Evolutionary conservation across 2,329 filamentous ascomycete genomes (phyloP), one percentile per base, ranked within the genome.

Genomic region (Decorospora gaudefroyi): DNA sequence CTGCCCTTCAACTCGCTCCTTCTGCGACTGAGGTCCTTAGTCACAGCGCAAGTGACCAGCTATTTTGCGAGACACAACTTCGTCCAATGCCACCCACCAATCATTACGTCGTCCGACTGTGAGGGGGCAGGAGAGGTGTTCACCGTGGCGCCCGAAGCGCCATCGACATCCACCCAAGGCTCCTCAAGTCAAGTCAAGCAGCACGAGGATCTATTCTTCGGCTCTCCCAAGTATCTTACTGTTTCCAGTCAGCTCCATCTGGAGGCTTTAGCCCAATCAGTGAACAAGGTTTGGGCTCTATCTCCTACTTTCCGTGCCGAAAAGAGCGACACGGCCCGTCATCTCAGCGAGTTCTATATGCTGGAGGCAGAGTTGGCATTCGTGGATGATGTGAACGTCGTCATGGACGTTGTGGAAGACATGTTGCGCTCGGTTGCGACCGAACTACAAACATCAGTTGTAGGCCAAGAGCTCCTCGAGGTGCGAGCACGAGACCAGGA

Each of bases 331-430:
- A 97, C 93, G 0, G 85, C 90, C 4, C 84, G 93, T 18, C 93
- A 99, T 72, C 77, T 99, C 49, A 96, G 90, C 74, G 93, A 99
- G 66, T 97, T 99, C 64, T 97, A 97, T 73, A 97, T 99, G 93
- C 81, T 99, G 2, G 93, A 99, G 72, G 91, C 86, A 11, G 93
- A 99, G 70, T 76, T 91, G 67, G 86, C 84, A 61, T 96, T 96
- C 67, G 81, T 86, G 28, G 78, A 87, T 32, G 75, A 83, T 52
- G 76, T 96, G 54, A 74, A 79, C 19, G 75, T 80, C 17, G 77
- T 99, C 57, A 93, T 95, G 80, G 77, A 85, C 43, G 70, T 92
- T n/a, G 81, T 90, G 2, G 90, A 97, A 69, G 77, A 84, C 41
- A 84, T 96, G 79, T 76, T 96, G 36, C 81, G 82, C 28, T 74